Conservation (phyloP, 2,329 filamentous ascomycete species). For the Exophiala sideris region DNA sequence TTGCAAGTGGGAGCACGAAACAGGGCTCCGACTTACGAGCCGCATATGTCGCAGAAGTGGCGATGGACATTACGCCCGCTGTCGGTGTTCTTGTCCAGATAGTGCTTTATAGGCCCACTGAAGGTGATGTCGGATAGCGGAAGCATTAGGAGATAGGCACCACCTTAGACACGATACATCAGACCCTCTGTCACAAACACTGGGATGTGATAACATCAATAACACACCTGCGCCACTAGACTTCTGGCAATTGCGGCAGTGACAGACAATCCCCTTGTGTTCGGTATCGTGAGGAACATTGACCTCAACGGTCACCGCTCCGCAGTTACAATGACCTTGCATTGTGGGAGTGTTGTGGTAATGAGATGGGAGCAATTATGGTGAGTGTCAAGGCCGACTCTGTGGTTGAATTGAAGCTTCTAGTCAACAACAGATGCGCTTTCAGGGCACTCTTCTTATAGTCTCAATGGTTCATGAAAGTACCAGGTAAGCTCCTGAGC, state of each 20-base stretch:
- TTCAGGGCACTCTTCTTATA: too few relatives aligned
- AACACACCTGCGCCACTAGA: constrained; percentile 3
- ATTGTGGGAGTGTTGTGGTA: background rate
- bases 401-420: background rate
- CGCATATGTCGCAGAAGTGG: constrained; percentile 2
- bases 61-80: constrained; percentile 1
- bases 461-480: too few relatives aligned
- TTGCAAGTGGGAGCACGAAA: too few relatives aligned
- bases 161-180: background rate
- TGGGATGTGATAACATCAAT: background rate
- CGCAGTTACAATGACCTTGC: constrained; percentile 1
- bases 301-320: constrained; percentile 2
- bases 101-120: background rate
- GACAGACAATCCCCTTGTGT: background rate
- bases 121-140: background rate
- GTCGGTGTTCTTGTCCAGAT: constrained; percentile 1
- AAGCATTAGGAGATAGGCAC: background rate
- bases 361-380: background rate
- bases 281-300: background rate
- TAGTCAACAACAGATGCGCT: too few relatives aligned
- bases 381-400: background rate
- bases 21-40: background rate
- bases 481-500: too few relatives aligned
- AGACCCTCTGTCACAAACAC: background rate
- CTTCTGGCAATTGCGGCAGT: constrained; percentile 3